Evolutionary conservation across 2,329 filamentous ascomycete genomes (phyloP), one percentile per base, ranked within the genome.

Genomic region (Emmonsiellopsis sp.): DNA sequence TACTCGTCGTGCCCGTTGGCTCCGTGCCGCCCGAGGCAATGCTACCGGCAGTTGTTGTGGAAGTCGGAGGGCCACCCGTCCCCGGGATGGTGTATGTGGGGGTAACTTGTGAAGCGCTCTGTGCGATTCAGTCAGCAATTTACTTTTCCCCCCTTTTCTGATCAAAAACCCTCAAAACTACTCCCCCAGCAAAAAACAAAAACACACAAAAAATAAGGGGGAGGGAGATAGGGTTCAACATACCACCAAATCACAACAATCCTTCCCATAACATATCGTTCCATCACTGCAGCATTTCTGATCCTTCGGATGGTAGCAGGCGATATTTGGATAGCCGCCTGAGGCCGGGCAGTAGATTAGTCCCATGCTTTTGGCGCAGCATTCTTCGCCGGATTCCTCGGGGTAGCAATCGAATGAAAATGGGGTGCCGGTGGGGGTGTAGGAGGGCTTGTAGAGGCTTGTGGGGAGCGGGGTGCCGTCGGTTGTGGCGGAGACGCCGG

Each of bases 201-300:
- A 15, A 31, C 13, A 11, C 1, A 32, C n/a, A 50, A 11, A 15
- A 26, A 50, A 42, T 2, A 5, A 20, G n/a, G n/a, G n/a, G n/a
- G n/a, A 35, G 31, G 15, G 35, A 15, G 38, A 20, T 6, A 26
- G 26, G 26, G 1, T 13, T 34, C 38, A 49, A 44, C 51, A 32
- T 53, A 54, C 52, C 31, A 54, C 44, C 20, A 54, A 13, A 42
- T 50, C 46, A 38, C 52, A 54, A 7, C 52, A 54, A 10, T 50
- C 52, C 10, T 54, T 40, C 9, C 52, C 52, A 16, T 32, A 20
- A 13, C 52, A 54, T 5, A 54, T 38, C 7, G 52, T 54, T 11
- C 52, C 52, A 16, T 54, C 45, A 43, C 16, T 35, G 35, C 52
- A 54, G 40, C 52, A 54, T 16, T 32, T 50, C 40, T 54, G 13